Conservation (phyloP, 306 rosid genomes). For the Mimosa bimucronata region DNA sequence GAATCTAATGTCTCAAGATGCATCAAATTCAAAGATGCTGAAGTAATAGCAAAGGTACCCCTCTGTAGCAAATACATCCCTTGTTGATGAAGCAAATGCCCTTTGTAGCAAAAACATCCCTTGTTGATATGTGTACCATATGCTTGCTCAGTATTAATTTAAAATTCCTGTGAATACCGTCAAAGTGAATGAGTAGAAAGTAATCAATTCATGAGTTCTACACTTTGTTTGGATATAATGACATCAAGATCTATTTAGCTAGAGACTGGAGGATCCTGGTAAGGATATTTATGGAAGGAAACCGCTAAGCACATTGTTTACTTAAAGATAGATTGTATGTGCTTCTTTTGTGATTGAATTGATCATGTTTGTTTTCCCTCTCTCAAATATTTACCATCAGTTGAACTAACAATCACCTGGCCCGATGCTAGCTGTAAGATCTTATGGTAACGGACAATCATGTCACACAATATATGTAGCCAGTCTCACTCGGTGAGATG, state of each 20-base stretch:
- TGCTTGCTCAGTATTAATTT: neutral
- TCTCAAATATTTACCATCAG: neutral
- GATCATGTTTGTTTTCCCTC: neutral
- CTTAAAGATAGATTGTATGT: neutral
- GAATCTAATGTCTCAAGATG: constrained; percentile 73
- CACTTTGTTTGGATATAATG: neutral
- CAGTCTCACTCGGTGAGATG: neutral
- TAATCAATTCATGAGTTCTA: neutral
- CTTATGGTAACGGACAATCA: neutral
- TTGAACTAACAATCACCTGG: neutral
- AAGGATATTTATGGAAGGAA: neutral
- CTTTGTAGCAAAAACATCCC: neutral
- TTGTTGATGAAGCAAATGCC: constrained; percentile 7
- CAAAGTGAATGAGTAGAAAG: neutral
- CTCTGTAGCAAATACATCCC: neutral
- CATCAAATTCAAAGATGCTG: constrained; percentile 71
- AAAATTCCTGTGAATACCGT: neutral
- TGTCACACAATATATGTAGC: neutral
- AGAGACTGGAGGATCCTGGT: neutral
- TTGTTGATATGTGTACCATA: neutral
- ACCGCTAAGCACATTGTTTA: neutral
- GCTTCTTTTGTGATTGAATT: neutral
- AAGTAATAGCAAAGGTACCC: constrained; percentile 69
- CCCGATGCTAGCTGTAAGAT: neutral
- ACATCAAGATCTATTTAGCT: neutral